Evolutionary conservation across 176 grass and related monocot genomes (phyloP), one percentile per base, ranked within the genome.

Genomic region (Ensete glaucum): DNA sequence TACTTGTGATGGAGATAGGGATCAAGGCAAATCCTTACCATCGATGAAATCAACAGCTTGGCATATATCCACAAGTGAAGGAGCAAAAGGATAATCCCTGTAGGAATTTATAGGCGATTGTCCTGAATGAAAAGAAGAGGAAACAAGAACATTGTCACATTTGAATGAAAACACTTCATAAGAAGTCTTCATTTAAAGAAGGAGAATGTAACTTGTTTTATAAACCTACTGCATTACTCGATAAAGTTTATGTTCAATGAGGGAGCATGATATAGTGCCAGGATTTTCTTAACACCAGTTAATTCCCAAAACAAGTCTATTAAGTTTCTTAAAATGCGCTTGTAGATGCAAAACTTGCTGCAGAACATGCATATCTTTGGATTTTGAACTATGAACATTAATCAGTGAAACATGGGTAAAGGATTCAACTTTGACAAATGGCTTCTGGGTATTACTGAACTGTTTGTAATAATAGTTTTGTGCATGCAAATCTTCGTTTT

Each of bases 81-180:
- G 96, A 65, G 96, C 96, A 65, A 94, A 99, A 52, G 89, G 77
- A 67, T 99, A 99, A 77, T 99, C 96, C 83, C 91, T 68, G 96
- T 99, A 11, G 96, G 88, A 88, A 95, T 99, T 23, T 91, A 86
- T 69, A 99, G 77, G 79, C 91, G 91, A 63, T 89, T 83, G 43
- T 91, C 95, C 96, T 98, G 62, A 20, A 84, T 81, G 27, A 43
- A 6, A 43, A 43, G 2, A 76, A 57, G 53, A 58, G 64, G 19
- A 27, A 69, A 24, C 34, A 43, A 5, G 43, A 16, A 8, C 3
- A 51, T 50, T 9, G n/a, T 2, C 34, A 6, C 34, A 43, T n/a
- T 20, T 15, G 13, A 22, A 69, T 19, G 11, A 10, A 13, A 70
- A 70, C 16, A 50, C 9, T 1, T 19, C 8, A 50, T 11, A 8